These are phyloP conservation scores for Gleditsia sinensis DNA, from an alignment of 306 rosid genomes.

Conservation along the genomic window DNA sequence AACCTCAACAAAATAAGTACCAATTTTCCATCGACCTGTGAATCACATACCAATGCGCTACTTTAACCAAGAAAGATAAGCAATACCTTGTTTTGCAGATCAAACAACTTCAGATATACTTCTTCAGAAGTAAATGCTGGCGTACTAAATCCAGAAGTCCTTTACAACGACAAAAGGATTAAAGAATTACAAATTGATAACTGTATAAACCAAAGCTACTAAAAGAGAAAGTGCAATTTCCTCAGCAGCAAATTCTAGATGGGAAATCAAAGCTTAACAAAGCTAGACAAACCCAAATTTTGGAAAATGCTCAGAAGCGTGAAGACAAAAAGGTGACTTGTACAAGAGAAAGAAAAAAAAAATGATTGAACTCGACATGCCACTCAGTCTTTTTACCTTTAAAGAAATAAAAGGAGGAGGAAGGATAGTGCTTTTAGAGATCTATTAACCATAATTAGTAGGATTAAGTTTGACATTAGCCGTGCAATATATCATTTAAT, in stretches of 20 bases:
- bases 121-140: slow-evolving; percentile 90
- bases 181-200: slow-evolving; percentile 23
- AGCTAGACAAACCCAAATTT: slow-evolving; percentile 1
- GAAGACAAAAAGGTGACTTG: background rate
- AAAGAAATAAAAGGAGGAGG: background rate
- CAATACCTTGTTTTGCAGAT: slow-evolving; percentile 78
- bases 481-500: slow-evolving; percentile 3
- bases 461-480: background rate
- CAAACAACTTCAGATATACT: slow-evolving; percentile 57
- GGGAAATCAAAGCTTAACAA: slow-evolving; percentile 5
- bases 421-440: slow-evolving; percentile 17
- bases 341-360: background rate
- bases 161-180: slow-evolving; percentile 36
- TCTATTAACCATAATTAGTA: background rate
- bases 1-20: slow-evolving; percentile 16
- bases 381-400: background rate
- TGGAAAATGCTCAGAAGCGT: background rate
- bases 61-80: slow-evolving; percentile 10
- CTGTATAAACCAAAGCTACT: background rate
- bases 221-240: slow-evolving; percentile 7
- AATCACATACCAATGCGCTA: slow-evolving; percentile 8
- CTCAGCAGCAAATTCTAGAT: slow-evolving; percentile 12
- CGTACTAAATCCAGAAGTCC: slow-evolving; percentile 64
- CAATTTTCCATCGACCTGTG: slow-evolving; percentile 6
- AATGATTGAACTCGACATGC: background rate